Percentiles rank a stretch among this genome's conserved stretches.
Conservation (phyloP, 2,329 filamentous ascomycete genomes). For the Plectosphaerella sp. region DNA sequence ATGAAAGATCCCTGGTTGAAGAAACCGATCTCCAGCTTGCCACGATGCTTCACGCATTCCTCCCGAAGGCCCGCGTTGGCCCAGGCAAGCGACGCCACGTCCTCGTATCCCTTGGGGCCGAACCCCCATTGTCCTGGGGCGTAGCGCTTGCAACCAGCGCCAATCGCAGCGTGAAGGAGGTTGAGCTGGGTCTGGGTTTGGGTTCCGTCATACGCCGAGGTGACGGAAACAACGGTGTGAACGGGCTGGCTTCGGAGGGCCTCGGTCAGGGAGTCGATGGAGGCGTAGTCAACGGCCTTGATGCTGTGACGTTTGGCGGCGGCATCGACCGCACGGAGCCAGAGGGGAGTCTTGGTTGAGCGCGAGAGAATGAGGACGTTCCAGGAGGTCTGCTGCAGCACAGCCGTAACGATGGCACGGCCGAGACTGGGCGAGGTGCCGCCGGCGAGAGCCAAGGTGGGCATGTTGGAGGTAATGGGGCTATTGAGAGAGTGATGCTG, state of each 20-base stretch:
- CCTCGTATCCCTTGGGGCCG: neutral
- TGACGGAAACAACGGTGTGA: neutral
- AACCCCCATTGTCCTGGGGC: neutral
- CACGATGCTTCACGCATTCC: neutral
- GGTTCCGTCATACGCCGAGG: slow-evolving; percentile 1
- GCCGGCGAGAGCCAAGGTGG: neutral
- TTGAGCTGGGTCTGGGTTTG: slow-evolving; percentile 1
- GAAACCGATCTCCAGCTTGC: neutral
- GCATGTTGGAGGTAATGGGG: neutral
- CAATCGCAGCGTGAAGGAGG: neutral
- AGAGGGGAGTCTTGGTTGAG: neutral
- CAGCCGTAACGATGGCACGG: neutral
- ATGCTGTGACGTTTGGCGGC: neutral
- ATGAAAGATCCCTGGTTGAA: slow-evolving; percentile 2
- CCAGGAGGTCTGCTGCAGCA: neutral
- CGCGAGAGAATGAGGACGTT: slow-evolving; percentile 1
- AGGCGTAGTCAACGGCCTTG: neutral
- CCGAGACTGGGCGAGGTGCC: slow-evolving; percentile 1
- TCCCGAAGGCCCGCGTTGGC: neutral
- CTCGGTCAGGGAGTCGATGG: neutral
- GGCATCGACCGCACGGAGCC: slow-evolving; percentile 1
- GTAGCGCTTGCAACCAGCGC: neutral
- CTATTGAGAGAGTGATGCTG: no score
- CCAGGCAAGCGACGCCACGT: neutral
- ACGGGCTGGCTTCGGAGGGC: neutral